Conservation (phyloP, 2,329 filamentous ascomycete genomes). For the Neofusicoccum ribis region DNA sequence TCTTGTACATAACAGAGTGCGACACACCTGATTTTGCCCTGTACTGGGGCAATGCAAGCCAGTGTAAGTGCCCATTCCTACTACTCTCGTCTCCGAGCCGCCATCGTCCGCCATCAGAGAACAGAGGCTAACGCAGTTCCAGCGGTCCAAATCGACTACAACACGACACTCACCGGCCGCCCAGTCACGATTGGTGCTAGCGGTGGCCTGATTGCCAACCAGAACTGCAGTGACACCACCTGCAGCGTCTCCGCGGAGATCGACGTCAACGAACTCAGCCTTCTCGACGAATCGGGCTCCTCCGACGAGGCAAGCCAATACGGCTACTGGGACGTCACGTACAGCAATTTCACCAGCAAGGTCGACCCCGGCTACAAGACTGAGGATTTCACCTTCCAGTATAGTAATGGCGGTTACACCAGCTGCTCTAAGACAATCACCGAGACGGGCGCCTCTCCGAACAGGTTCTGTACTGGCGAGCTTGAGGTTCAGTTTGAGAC, state of each 20-base stretch:
- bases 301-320: background rate
- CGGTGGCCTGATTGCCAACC: background rate
- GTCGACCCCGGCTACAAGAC: background rate
- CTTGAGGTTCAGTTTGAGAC: background rate
- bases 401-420: background rate
- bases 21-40: background rate
- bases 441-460: background rate
- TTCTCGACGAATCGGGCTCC: slow-evolving; percentile 24
- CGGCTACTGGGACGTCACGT: slow-evolving; percentile 9
- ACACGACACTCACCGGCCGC: background rate
- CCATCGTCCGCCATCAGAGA: background rate
- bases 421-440: background rate
- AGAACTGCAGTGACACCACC: background rate
- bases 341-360: slow-evolving; percentile 2
- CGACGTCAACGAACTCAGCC: background rate
- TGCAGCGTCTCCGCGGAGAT: background rate
- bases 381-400: slow-evolving; percentile 1
- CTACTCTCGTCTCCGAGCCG: background rate
- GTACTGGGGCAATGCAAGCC: slow-evolving; percentile 4
- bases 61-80: background rate
- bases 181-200: background rate
- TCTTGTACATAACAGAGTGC: background rate
- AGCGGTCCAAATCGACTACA: slow-evolving; percentile 1
- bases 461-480: slow-evolving; percentile 1
- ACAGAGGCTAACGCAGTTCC: background rate